Base-by-base conservation (phyloP, 2,329 filamentous ascomycete genomes). In the Pseudocercospora crystallina region DNA sequence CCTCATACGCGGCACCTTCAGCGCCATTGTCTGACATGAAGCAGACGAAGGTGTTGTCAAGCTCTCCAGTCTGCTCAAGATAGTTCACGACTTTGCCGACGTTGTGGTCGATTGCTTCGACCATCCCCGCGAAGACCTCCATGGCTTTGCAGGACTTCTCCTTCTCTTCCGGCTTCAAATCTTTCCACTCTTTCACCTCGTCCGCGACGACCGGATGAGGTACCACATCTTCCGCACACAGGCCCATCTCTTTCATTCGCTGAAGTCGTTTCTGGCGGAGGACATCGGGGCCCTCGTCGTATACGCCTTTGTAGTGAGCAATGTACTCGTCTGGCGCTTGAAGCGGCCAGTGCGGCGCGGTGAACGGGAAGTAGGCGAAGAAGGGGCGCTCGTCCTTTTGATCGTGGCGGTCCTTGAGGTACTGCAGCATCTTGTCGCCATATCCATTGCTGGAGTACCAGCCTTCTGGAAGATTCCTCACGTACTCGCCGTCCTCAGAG, bases 11-110 rank as follows among this genome's bases (percentile, higher is more conserved):
- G 12, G 78, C 79, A 9, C 81, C 81, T 57, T 84, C 81, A 9
- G 81, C 81, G 2, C 81, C 81, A 54, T 85, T 85, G 66, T 85
- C 81, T 1, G 76, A 80, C 71, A 84, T 78, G 72, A 85, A 85
- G 61, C 78, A 76, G 43, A 86, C 73, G 53, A 85, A 80, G 2
- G 82, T 86, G 63, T 85, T 83, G 55, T 85, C 82, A 0, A 81
- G 71, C 61, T 85, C 81, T 49, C 76, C 79, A 2, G 76, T 79
- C 37, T 74, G 63, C 49, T 79, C 70, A 2, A 85, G 73, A 58
- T 83, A 79, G 32, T 80, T 70, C 15, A 83, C 68, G 2, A 85
- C 77, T 49, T 79, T 79, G 33, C 82, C 82, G 13, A 86, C 76
- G 83, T 66, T 82, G 50, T 65, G 64, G 58, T 86, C 83, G 46